Base-by-base conservation (phyloP, 495 filamentous ascomycete species). In the Zalerion maritima region DNA sequence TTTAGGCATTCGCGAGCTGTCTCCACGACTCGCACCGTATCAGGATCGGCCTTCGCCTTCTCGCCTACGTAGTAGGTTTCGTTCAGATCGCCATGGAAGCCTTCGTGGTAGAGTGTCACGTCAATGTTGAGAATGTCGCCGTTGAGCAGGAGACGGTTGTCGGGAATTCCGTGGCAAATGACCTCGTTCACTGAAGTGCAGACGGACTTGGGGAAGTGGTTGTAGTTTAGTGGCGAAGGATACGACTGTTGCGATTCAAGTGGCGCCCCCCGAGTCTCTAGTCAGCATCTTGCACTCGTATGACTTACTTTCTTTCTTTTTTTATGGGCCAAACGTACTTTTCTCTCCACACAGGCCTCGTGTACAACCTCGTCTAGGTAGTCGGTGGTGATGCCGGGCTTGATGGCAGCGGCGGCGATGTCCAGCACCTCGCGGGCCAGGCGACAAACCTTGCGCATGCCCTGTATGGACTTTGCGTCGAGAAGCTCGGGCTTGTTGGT, bases 151-250 rank as follows among this genome's bases (percentile, higher is more conserved):
- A 77, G 62, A 14, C 83, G 67, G 39, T 81, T 67, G 35, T 92
- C 83, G 11, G 83, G 83, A 32, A 92, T 91, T 30, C 83, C 83
- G 61, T 92, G 83, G 56, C 83, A 91, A 46, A 99, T 96, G 33
- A 92, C 77, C 56, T 99, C 89, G 60, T 99, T 99, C 35, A 79
- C 47, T 2, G 85, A 94, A 1, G 85, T 96, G 55, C 89, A 99
- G 25, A 94, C 75, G 1, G 89, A 99, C 62, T 99, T 99, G 32
- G 89, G 89, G 61, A 94, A 99, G 50, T 83, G 64, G 62, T 75
- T 73, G 52, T 99, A 99, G 60, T 99, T 99, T 6, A 99, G 57
- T 2, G 87, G 83, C 0, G 89, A 99, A 0, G 89, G 89, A 44
- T 99, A 99, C 8, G 85, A 80, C 89, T 96, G 29, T n/a, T 18